Evolutionary conservation across 331 rosid genomes (phyloP).

Genomic region (Pyrus hybrid): DNA sequence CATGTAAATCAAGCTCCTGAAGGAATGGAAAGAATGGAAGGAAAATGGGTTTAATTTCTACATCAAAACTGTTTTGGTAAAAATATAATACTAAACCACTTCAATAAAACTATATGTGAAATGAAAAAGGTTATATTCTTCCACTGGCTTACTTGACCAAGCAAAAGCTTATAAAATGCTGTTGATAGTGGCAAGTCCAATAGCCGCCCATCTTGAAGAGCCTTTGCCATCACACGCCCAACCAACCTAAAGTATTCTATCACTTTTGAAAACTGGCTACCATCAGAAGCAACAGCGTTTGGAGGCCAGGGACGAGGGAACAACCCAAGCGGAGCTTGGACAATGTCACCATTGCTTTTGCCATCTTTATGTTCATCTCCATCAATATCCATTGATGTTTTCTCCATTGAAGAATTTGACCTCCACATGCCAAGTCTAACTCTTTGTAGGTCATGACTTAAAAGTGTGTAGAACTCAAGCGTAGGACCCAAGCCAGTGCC

Average conservation of each 20-base stretch:
- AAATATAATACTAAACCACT: not conserved
- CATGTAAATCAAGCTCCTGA: slow-evolving; percentile 98
- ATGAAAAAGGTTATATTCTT: not conserved
- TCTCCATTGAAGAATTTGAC: slow-evolving; percentile 44
- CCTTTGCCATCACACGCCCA: slow-evolving; percentile 94
- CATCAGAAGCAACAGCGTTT: slow-evolving; percentile 59
- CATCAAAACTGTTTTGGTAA: not conserved
- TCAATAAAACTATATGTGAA: not conserved
- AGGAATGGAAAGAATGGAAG: not conserved
- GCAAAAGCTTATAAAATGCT: slow-evolving; percentile 83
- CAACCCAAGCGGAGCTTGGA: slow-evolving; percentile 84
- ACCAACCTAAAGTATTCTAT: slow-evolving; percentile 81
- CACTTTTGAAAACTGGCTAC: slow-evolving; percentile 60
- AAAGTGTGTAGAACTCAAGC: slow-evolving; percentile 91
- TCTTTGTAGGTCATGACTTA: slow-evolving; percentile 88
- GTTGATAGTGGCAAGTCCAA: slow-evolving; percentile 85
- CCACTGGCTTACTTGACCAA: slow-evolving; percentile 67
- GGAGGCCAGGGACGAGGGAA: slow-evolving; percentile 94
- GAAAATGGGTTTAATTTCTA: not conserved
- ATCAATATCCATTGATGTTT: slow-evolving; percentile 56
- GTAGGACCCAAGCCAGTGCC: slow-evolving; percentile 99
- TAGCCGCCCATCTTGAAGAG: slow-evolving; percentile 96
- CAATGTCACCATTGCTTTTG: slow-evolving; percentile 46
- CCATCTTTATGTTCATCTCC: slow-evolving; percentile 40
- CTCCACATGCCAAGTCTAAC: slow-evolving; percentile 88